These are phyloP conservation scores for Styphnolobium japonicum DNA, from an alignment of 306 rosid genomes.

Conservation along the genomic window DNA sequence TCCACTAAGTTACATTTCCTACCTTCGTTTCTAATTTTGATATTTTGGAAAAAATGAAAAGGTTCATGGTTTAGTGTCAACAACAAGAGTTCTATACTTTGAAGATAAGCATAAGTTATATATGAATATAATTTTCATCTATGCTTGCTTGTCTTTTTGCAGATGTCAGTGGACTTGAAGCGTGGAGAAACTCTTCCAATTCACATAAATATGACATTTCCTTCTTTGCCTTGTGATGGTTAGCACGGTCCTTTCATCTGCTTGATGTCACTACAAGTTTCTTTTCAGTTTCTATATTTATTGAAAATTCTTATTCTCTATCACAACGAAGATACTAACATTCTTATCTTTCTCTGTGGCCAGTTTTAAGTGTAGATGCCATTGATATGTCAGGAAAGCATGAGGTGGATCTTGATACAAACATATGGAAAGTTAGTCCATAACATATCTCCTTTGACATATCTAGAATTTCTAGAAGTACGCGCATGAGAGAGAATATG, in stretches of 20 bases:
- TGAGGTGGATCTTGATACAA: conserved; percentile 98
- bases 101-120: neutral
- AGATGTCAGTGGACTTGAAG: conserved; percentile 96
- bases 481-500: too few species aligned
- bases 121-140: neutral
- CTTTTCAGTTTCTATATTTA: neutral
- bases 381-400: conserved; percentile 99
- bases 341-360: conserved; percentile 12
- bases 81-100: neutral
- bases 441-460: conserved; percentile 27
- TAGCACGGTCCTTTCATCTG: conserved; percentile 28
- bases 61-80: neutral
- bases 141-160: conserved; percentile 26
- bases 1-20: neutral
- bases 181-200: conserved; percentile 98
- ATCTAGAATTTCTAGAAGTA: conserved; percentile 1
- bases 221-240: conserved; percentile 97
- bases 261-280: conserved; percentile 12
- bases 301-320: neutral
- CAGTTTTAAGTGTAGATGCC: conserved; percentile 95
- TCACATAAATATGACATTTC: conserved; percentile 91
- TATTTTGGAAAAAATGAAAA: neutral
- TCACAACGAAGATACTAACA: conserved; percentile 3
- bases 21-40: neutral
- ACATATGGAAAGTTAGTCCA: conserved; percentile 83